Evolutionary conservation across 108 stramenopile genomes (phyloP), one percentile per base, ranked within the genome.

Genomic region (Mayamaea pseudoterrestris): DNA sequence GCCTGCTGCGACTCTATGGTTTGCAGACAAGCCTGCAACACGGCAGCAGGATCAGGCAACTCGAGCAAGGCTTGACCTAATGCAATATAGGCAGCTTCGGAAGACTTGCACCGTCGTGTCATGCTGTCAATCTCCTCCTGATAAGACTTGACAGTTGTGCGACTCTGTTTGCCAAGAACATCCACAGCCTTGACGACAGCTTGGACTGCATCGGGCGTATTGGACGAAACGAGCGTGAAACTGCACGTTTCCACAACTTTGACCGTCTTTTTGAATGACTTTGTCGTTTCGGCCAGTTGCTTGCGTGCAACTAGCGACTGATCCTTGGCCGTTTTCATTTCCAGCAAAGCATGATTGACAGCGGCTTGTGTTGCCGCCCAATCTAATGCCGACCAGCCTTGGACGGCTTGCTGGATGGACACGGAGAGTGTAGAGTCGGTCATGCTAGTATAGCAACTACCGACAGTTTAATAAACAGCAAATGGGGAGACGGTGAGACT

Each of bases 91-190:
- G 65, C 60, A 30, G 30, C 59, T 31, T 92, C 90, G 12, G 75
- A 60, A 7, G 58, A 27, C 52, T 88, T 87, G 65, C 83, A 86
- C 17, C 83, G 64, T 11, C 78, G 64, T 0, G 83, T 83, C 26
- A 89, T 56, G 7, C 80, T 69, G 47, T 88, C 86, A 40, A 93
- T 83, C 57, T 93, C 86, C 47, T 70, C 79, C 52, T 93, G 83
- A 57, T 93, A 89, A 3, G 79, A 47, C 35, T 86, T 85, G 34
- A 88, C 60, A 44, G 79, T 89, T 3, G 65, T 30, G 23, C 66
- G 63, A 35, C 68, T 72, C 18, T 75, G 71, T 39, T 63, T 58
- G 8, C 81, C 68, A 17, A 89, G 29, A 11, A 51, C 28, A 2
- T 72, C 76, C 35, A 74, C 67, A 1, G 71, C 63, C 49, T 72